phyloP scores from a whole-genome alignment of 176 grass and related monocot species.

The Bothriochloa decipiens region DNA sequence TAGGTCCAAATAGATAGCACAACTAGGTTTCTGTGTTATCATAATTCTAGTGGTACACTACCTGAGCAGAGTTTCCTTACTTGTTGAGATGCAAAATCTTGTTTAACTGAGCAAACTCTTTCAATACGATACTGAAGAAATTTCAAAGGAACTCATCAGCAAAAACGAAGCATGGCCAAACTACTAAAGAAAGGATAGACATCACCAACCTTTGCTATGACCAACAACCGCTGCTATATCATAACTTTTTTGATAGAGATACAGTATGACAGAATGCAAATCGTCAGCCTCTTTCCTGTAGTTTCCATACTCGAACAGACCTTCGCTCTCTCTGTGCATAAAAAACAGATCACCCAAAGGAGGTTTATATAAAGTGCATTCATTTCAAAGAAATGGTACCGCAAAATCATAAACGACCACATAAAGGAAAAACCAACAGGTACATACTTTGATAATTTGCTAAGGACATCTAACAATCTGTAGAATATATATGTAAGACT shows the following conservation, averaged over 20 bases:
- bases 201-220: conserved; percentile 77
- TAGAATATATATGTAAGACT: background rate
- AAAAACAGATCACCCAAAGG: background rate
- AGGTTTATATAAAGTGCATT: background rate
- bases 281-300: conserved; percentile 77
- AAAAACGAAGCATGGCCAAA: background rate
- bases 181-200: background rate
- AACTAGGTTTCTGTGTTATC: background rate
- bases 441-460: background rate
- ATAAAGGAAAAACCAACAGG: background rate
- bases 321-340: conserved; percentile 68
- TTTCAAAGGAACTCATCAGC: background rate
- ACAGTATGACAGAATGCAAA: conserved; percentile 58
- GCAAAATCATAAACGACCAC: background rate
- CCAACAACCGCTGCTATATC: conserved; percentile 72
- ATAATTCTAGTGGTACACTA: background rate
- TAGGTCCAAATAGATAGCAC: background rate
- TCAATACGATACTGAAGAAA: background rate
- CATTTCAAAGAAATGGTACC: background rate
- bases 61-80: background rate
- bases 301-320: conserved; percentile 72
- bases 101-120: conserved; percentile 29
- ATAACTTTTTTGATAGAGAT: conserved; percentile 58
- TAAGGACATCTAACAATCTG: background rate
- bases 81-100: conserved; percentile 1